Percentiles rank a stretch among this genome's conserved stretches.
These are phyloP conservation scores for Coemansia sp. DNA, from an alignment of 192 early-diverging fungal species.

Conservation along the genomic window DNA sequence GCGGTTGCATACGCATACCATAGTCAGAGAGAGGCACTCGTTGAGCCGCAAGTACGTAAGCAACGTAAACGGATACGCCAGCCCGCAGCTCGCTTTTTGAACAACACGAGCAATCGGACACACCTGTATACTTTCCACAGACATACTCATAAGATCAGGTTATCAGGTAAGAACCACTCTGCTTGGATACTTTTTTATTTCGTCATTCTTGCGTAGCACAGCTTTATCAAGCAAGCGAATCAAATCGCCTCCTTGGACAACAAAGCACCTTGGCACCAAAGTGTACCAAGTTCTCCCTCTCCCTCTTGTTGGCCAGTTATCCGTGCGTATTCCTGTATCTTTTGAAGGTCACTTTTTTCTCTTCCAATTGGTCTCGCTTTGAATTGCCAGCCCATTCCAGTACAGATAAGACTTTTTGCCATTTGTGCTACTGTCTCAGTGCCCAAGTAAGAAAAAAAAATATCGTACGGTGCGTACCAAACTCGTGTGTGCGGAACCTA, in stretches of 20 bases:
- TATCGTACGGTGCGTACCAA: slow-evolving; percentile 3
- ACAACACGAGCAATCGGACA: not conserved
- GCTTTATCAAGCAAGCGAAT: not conserved
- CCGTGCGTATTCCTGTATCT: not conserved
- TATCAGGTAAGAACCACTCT: not conserved
- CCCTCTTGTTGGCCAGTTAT: not conserved
- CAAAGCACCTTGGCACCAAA: not conserved
- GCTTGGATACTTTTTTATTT: not conserved
- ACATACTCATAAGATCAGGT: not conserved
- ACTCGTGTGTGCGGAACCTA: not conserved
- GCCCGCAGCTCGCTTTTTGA: slow-evolving; percentile 3
- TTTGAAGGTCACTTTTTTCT: not conserved
- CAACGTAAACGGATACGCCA: not conserved
- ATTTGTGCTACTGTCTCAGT: not conserved
- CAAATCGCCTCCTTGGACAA: not conserved
- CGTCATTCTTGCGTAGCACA: not conserved
- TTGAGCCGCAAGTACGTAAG: not conserved
- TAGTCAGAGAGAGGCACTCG: not conserved
- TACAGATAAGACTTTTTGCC: not conserved
- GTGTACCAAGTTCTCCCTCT: not conserved
- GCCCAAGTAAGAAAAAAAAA: not conserved
- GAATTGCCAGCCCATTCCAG: not conserved
- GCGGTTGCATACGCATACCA: not conserved
- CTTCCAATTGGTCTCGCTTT: not conserved
- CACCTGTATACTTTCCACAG: not conserved